phyloP scores from a whole-genome alignment of 345 rosid species.

The Angophora floribunda region DNA sequence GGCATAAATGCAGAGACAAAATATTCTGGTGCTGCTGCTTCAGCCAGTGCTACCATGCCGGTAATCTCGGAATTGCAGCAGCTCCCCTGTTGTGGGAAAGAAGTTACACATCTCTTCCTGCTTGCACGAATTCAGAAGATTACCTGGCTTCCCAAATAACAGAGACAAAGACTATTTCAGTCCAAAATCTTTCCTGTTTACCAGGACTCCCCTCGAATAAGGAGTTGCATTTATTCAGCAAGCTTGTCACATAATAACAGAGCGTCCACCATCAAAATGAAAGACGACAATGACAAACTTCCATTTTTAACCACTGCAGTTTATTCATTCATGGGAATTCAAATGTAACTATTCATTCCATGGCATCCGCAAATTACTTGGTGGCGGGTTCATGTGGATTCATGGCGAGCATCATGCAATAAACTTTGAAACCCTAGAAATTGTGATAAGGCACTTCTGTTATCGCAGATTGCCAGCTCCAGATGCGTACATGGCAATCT shows the following conservation, averaged over 20 bases:
- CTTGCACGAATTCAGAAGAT: too few species aligned
- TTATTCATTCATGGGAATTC: not conserved
- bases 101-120: too few species aligned
- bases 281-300: not conserved
- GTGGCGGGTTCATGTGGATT: not conserved
- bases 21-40: slow-evolving; percentile 31
- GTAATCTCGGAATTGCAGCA: slow-evolving; percentile 61
- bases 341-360: not conserved
- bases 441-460: not conserved
- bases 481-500: not conserved
- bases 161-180: too few species aligned
- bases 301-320: not conserved
- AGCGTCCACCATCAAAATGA: not conserved
- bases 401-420: not conserved
- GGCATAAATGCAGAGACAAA: slow-evolving; percentile 46
- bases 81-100: slow-evolving; percentile 54
- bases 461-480: not conserved
- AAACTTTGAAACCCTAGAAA: not conserved
- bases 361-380: not conserved
- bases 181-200: not conserved
- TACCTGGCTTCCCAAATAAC: too few species aligned
- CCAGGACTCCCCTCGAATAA: not conserved
- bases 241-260: too few species aligned
- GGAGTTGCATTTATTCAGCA: too few species aligned
- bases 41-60: slow-evolving; percentile 39